A percentile compares a stretch with the other conserved stretches of the same genome.
phyloP scores from a whole-genome alignment of 1,284 basidiomycete genomes.

The Naganishia liquefaciens region DNA sequence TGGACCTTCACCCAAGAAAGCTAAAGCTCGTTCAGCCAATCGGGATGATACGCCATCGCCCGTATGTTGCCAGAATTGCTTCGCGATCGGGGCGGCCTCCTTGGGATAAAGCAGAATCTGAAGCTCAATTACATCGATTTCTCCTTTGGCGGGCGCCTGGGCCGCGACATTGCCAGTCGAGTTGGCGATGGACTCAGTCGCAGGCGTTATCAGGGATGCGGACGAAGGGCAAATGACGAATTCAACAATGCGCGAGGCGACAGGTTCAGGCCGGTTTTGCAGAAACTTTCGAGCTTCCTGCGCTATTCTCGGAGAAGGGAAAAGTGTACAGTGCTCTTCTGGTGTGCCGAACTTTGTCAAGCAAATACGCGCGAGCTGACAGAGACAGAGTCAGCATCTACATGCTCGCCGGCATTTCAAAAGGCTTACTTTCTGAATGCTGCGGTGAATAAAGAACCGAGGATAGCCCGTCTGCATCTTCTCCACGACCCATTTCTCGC shows the following conservation, averaged over 20 bases:
- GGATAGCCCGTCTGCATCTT: slow-evolving; percentile 94
- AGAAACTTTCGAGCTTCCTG: slow-evolving; percentile 76
- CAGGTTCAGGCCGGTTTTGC: slow-evolving; percentile 57
- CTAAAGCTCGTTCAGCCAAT: slow-evolving; percentile 77
- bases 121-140: slow-evolving; percentile 60
- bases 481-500: slow-evolving; percentile 76
- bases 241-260: slow-evolving; percentile 67
- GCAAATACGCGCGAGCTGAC: slow-evolving; percentile 73
- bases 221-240: slow-evolving; percentile 69
- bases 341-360: slow-evolving; percentile 71
- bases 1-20: slow-evolving; percentile 60
- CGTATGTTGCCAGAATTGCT: slow-evolving; percentile 95
- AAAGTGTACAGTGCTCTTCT: slow-evolving; percentile 74
- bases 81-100: slow-evolving; percentile 69
- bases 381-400: background rate
- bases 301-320: slow-evolving; percentile 71
- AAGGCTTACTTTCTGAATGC: slow-evolving; percentile 74
- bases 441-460: slow-evolving; percentile 89
- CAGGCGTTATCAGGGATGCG: slow-evolving; percentile 37
- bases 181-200: slow-evolving; percentile 36
- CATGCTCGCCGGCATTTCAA: background rate
- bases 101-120: slow-evolving; percentile 79
- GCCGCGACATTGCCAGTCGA: slow-evolving; percentile 40
- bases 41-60: slow-evolving; percentile 88
- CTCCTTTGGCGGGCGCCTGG: slow-evolving; percentile 35